Evolutionary conservation across 1,284 basidiomycete genomes (phyloP), one percentile per base, ranked within the genome.

Genomic region (Wolfiporia cocos): DNA sequence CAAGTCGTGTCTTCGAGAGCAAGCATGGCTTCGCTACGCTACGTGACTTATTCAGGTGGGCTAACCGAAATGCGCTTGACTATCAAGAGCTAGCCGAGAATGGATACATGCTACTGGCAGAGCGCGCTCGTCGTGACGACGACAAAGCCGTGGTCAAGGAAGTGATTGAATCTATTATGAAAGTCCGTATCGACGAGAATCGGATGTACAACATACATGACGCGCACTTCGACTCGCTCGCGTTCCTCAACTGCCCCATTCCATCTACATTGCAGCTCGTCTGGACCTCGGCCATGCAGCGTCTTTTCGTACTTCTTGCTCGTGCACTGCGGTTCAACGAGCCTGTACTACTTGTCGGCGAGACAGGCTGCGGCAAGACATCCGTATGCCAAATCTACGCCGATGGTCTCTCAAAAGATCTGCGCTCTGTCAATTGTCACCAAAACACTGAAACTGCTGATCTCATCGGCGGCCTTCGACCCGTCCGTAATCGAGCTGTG

Each of bases 371-470:
- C 3, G 96, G 96, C 6, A 99, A 99, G 67, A 99, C 96, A 0
- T 95, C 93, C 0, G 88, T 98, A 18, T 98, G 95, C 57, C 92
- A 99, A 59, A 69, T 94, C 5, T 86, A 90, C 47, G 88, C 94
- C 0, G 71, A 80, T 36, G 81, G 81, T 3, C 69, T 80, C 20
- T 67, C 67, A 23, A 80, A 81, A 52, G 67, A 65, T 30, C 70
- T 99, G 14, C 71, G 86, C 51, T 75, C 81, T 5, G 78, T 99
- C 54, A 98, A 92, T 57, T 99, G 95, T 58, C 96, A 99, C 63
- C 94, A 98, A 63, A 99, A 98, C 59, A 99, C 95, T n/a, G 96
- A 99, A 66, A 96, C 95, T 0, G 92, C 95, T 6, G 96, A 99
- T 63, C 70, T 99, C 30, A 89, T 99, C 37, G 96, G 96, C 29